Evolutionary conservation across 2,329 filamentous ascomycete genomes (phyloP), one percentile per base, ranked within the genome.

Genomic region (Verticillium zaregamsianum): DNA sequence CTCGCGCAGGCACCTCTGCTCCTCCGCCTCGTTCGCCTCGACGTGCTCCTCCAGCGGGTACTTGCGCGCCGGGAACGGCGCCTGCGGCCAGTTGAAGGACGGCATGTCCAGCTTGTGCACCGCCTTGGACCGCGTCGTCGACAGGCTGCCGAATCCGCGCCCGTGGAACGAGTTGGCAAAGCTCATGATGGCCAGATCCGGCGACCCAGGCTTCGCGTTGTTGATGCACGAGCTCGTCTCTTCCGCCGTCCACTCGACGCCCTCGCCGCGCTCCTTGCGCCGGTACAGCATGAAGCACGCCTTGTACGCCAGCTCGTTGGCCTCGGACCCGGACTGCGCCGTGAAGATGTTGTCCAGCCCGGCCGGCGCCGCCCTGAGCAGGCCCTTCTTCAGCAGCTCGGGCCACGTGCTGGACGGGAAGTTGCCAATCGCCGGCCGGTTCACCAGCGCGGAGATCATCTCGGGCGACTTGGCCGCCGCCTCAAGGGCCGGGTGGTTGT

Each of bases 71-170:
- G 91, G 91, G 81, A 94, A 94, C 39, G 88, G 81, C n/a, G 90
- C 90, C 76, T 91, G 89, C 59, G 91, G 91, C 91, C 91, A 94
- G 79, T 93, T 87, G 73, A 94, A 94, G 64, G 90, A 89, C n/a
- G 91, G 91, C 67, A 94, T 93, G 73, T 94, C 91, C 67, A 94
- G 82, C 77, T 94, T 94, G 82, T 94, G 91, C 68, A 94, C 91
- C 60, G 91, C 83, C 81, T 93, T 93, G 74, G 86, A 90, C 72
- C 91, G 88, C 35, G 91, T 94, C 66, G 90, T 93, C 63, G 88
- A 91, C 60, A 94, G 81, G 65, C 83, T 88, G 68, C 90, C 91
- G 72, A 94, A 93, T 56, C 92, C 85, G 69, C 91, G 90, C 63
- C 91, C 91, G 77, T 94, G 91, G 82, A 94, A 94, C 57, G 79